Evolutionary conservation across 108 stramenopile genomes (phyloP).

Genomic region (Pseudonitzschia multistriata): DNA sequence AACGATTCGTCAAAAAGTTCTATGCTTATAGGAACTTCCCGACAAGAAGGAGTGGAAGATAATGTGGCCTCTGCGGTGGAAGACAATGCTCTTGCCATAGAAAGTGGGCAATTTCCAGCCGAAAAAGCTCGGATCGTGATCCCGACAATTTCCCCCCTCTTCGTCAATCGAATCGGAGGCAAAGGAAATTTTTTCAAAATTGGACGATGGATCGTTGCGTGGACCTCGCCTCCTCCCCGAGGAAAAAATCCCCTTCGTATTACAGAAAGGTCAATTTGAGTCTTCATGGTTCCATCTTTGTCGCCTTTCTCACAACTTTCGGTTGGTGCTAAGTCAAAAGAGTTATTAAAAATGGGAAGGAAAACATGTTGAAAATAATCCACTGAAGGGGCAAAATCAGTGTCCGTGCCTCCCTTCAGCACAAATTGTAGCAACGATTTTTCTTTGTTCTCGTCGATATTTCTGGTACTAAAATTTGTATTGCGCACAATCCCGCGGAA

Average conservation of each 20-base stretch:
- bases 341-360: constrained; percentile 19
- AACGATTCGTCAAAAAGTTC: neutral
- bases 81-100: constrained; percentile 47
- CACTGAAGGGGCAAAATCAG: constrained; percentile 62
- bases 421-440: neutral
- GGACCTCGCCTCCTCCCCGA: constrained; percentile 50
- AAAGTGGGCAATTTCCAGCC: constrained; percentile 34
- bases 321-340: neutral
- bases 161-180: constrained; percentile 44
- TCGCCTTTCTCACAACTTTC: neutral
- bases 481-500: constrained; percentile 9
- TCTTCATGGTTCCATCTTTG: constrained; percentile 9
- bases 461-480: neutral
- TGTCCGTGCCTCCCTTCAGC: constrained; percentile 64
- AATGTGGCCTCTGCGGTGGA: neutral
- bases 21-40: neutral
- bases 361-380: constrained; percentile 64
- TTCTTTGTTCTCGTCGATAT: neutral
- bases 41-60: neutral
- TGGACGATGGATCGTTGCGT: constrained; percentile 25
- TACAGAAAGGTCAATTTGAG: neutral
- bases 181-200: constrained; percentile 21
- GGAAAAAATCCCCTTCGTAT: constrained; percentile 40
- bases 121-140: constrained; percentile 47
- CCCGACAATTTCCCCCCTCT: constrained; percentile 33